A percentile compares a stretch with the other conserved stretches of the same genome.
phyloP scores from a whole-genome alignment of 805 yeast species.

The Kluyveromyces nonfermentans region DNA sequence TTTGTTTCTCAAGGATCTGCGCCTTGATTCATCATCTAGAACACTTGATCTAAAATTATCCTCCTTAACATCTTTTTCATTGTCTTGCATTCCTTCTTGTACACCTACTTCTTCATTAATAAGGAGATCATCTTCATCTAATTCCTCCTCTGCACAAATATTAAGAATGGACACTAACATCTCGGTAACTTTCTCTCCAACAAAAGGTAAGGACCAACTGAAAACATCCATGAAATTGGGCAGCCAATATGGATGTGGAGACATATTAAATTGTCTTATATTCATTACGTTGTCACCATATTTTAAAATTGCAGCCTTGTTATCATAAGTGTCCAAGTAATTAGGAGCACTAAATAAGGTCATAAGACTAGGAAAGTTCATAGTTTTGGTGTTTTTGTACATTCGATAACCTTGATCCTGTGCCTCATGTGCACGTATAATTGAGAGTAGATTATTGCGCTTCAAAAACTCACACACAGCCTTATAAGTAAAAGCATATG shows the following conservation, averaged over 20 bases:
- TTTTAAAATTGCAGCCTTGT: conserved; percentile 90
- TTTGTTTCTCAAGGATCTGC: conserved; percentile 67
- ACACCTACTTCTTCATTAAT: conserved; percentile 34
- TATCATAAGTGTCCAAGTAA: conserved; percentile 83
- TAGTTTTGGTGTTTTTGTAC: conserved; percentile 73
- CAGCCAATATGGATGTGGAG: conserved; percentile 94
- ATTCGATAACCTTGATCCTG: conserved; percentile 96
- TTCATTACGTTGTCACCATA: conserved; percentile 91
- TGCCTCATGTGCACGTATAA: conserved; percentile 94
- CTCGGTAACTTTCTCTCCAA: conserved; percentile 92
- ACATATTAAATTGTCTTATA: conserved; percentile 84
- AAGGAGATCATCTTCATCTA: conserved; percentile 61
- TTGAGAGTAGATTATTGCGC: conserved; percentile 66
- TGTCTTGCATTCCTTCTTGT: conserved; percentile 17
- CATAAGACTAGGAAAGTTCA: conserved; percentile 83
- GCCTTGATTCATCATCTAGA: conserved; percentile 25
- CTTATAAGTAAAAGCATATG: conserved; percentile 76
- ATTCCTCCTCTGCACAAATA: conserved; percentile 91
- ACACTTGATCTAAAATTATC: conserved; percentile 8
- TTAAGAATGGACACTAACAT: conserved; percentile 84
- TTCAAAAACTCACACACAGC: conserved; percentile 76
- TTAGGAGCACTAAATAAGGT: conserved; percentile 95
- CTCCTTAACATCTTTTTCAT: conserved; percentile 5
- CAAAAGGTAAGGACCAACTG: conserved; percentile 95
- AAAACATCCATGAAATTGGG: conserved; percentile 97